phyloP scores from a whole-genome alignment of 2,329 filamentous ascomycete species.

The Arthrobotrys megalospora region DNA sequence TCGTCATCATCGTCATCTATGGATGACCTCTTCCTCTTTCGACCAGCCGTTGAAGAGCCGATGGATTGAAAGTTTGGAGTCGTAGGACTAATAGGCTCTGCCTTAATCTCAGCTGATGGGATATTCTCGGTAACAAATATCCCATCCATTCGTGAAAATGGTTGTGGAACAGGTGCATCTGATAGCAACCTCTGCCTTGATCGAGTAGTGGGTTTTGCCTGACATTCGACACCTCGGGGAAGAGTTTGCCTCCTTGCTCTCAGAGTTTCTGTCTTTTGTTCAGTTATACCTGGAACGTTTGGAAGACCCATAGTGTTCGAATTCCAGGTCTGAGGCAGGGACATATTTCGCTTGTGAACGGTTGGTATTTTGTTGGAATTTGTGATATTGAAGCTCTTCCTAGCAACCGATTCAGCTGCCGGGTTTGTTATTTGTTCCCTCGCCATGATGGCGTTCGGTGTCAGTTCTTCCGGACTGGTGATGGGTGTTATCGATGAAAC shows the following conservation, averaged over 20 bases:
- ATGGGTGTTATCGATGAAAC: constrained; percentile 53
- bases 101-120: constrained; percentile 44
- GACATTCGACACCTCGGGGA: constrained; percentile 31
- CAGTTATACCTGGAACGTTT: neutral
- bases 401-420: neutral
- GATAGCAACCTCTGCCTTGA: constrained; percentile 30
- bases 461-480: constrained; percentile 55
- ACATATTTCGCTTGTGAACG: constrained; percentile 47
- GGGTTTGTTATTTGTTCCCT: constrained; percentile 30
- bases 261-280: neutral
- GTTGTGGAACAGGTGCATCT: constrained; percentile 32
- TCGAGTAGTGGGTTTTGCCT: constrained; percentile 30
- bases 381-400: constrained; percentile 19
- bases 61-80: constrained; percentile 33
- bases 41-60: constrained; percentile 21
- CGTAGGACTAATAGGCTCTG: constrained; percentile 43
- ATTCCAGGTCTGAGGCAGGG: constrained; percentile 40
- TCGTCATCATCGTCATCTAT: constrained; percentile 17
- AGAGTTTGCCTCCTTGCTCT: constrained; percentile 32
- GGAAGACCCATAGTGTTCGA: constrained; percentile 10
- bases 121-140: constrained; percentile 57
- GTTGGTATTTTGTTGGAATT: constrained; percentile 8
- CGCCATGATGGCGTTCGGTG: constrained; percentile 30
- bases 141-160: constrained; percentile 58
- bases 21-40: constrained; percentile 57